Evolutionary conservation across 192 early-diverging fungal genomes (phyloP), one percentile per base, ranked within the genome.

Genomic region (Spinellus fusiger): DNA sequence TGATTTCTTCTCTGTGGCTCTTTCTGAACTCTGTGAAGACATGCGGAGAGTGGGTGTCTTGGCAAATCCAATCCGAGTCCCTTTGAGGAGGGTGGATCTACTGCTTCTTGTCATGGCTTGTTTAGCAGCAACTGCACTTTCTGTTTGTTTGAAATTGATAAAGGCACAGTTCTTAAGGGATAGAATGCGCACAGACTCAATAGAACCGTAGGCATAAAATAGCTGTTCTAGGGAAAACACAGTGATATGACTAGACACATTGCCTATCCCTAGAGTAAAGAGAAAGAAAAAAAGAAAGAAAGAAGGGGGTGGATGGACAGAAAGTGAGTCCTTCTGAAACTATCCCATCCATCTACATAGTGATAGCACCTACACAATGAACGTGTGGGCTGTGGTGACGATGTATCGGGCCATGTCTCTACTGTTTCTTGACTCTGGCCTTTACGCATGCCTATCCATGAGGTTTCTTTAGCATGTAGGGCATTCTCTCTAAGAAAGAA

Each of bases 91-190:
- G 33, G 88, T 90, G 68, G 84, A 82, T 38, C 92, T 77, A 49
- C 91, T 88, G 63, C 88, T 88, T 38, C 92, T 92, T 69, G 93
- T 89, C 80, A 95, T 86, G 26, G 79, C 81, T 58, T 90, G 80
- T 55, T 88, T 85, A 25, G 94, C 94, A 26, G 82, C 75, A 58
- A 96, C 89, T 5, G 95, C 94, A 68, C 94, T 89, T 37, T 93
- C 92, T 48, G 93, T 77, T 49, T 76, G 77, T 33, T 86, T 82
- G 77, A 94, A 98, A 71, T 96, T 96, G 65, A 98, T 92, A 73
- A 96, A 96, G 1, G 91, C 95, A 69, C 95, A 95, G 66, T 89
- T 94, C 61, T 98, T 98, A 73, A 92, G 91, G 8, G 91, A 93
- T 68, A 98, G 64, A 7, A 98, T 93, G 6, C 95, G 86, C 16